Conservation (phyloP, 2,329 filamentous ascomycete genomes). For the Pseudopyricularia cyperi region DNA sequence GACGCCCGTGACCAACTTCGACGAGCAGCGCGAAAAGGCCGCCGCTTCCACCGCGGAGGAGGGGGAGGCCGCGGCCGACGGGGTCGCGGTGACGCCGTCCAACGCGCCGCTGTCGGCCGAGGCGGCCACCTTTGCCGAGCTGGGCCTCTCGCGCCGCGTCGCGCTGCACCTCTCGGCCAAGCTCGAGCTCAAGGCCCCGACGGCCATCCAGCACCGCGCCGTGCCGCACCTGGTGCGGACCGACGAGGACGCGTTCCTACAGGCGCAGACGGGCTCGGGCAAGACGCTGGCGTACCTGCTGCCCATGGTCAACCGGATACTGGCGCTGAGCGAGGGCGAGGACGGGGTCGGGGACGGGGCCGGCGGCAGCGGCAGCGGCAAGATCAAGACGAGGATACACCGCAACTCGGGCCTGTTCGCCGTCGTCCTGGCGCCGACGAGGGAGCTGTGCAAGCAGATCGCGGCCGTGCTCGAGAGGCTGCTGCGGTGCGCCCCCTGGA, state of each 20-base stretch:
- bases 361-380: too few species aligned
- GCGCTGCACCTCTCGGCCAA: slow-evolving; percentile 76
- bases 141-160: slow-evolving; percentile 70
- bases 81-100: slow-evolving; percentile 54
- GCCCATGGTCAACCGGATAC: slow-evolving; percentile 79
- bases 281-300: slow-evolving; percentile 95
- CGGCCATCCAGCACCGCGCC: slow-evolving; percentile 85
- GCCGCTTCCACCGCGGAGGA: slow-evolving; percentile 19
- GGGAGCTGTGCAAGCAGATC: slow-evolving; percentile 92
- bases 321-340: slow-evolving; percentile 53
- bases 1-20: slow-evolving; percentile 48
- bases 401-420: slow-evolving; percentile 85
- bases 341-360: slow-evolving; percentile 17
- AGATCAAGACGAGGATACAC: slow-evolving; percentile 43
- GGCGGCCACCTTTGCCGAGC: slow-evolving; percentile 70
- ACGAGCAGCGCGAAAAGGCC: slow-evolving; percentile 25
- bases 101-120: slow-evolving; percentile 84
- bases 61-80: slow-evolving; percentile 27
- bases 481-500: slow-evolving; percentile 81
- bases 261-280: slow-evolving; percentile 93
- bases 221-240: slow-evolving; percentile 68
- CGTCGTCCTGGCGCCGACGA: slow-evolving; percentile 83
- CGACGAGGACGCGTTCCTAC: slow-evolving; percentile 85
- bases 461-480: slow-evolving; percentile 74
- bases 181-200: slow-evolving; percentile 79